These are phyloP conservation scores for Zizania palustris DNA, from an alignment of 202 grass and related monocot genomes.

Conservation along the genomic window DNA sequence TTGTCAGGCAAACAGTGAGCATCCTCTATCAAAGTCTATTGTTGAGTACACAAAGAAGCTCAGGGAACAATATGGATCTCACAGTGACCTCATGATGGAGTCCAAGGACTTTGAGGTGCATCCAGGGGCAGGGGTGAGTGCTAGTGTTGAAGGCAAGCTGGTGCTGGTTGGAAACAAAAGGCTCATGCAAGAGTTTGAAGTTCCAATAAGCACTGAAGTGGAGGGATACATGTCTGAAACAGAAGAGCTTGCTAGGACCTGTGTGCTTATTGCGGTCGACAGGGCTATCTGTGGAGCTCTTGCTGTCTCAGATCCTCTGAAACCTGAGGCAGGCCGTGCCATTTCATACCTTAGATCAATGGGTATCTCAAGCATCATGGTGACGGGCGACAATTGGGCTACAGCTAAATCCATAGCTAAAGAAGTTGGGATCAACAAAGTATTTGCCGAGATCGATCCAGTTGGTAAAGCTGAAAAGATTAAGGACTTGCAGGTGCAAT, in stretches of 20 bases:
- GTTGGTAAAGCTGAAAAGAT: conserved; percentile 94
- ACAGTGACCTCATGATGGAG: conserved; percentile 60
- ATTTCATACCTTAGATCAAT: conserved; percentile 77
- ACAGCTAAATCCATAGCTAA: conserved; percentile 88
- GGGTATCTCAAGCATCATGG: conserved; percentile 93
- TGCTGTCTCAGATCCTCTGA: conserved; percentile 91
- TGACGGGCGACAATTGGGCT: conserved; percentile 96
- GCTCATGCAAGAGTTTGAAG: conserved; percentile 80
- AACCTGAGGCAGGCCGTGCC: conserved; percentile 78
- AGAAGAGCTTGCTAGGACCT: conserved; percentile 81
- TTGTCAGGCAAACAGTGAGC: conserved; percentile 83
- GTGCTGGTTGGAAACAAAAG: conserved; percentile 92
- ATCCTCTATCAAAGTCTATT: conserved; percentile 91
- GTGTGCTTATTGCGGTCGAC: conserved; percentile 86
- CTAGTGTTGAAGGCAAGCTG: conserved; percentile 64
- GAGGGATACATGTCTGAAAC: conserved; percentile 69
- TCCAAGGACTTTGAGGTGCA: conserved; percentile 88
- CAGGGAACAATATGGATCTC: conserved; percentile 71
- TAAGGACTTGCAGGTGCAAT: conserved; percentile 84
- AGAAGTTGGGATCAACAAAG: conserved; percentile 72
- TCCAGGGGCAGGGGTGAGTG: conserved; percentile 84
- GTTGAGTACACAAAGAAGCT: conserved; percentile 84
- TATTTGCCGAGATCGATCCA: conserved; percentile 91
- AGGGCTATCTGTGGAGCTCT: conserved; percentile 73
- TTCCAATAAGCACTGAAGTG: conserved; percentile 58